These are phyloP conservation scores for Populus davidiana DNA, from an alignment of 345 rosid species.

Conservation along the genomic window DNA sequence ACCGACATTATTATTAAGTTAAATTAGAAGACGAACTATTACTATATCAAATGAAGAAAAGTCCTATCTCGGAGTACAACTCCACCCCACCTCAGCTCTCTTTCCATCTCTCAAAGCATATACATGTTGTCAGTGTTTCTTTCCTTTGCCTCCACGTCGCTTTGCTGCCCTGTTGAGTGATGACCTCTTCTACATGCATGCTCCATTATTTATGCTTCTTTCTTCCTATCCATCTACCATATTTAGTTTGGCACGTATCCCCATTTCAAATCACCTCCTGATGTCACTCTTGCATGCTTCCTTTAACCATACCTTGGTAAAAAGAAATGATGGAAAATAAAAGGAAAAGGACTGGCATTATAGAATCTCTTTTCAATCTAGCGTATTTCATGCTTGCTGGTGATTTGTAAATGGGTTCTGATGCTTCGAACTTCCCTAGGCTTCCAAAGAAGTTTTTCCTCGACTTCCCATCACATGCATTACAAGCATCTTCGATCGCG, in stretches of 20 bases:
- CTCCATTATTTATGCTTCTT: conserved; percentile 8
- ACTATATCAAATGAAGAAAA: no score
- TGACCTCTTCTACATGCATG: conserved; percentile 4
- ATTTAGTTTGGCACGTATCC: conserved; percentile 25
- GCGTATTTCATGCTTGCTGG: neutral
- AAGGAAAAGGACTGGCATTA: conserved; percentile 2
- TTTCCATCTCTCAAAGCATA: conserved; percentile 3
- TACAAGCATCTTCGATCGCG: neutral
- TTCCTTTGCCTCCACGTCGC: conserved; percentile 42
- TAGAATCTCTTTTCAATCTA: conserved; percentile 9
- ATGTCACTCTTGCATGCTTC: neutral
- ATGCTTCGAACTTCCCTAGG: conserved; percentile 23
- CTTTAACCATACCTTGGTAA: conserved; percentile 11
- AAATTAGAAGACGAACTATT: no score
- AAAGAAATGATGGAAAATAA: neutral
- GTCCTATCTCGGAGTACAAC: neutral
- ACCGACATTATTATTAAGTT: no score
- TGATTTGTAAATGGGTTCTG: conserved; percentile 25
- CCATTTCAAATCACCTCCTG: conserved; percentile 30
- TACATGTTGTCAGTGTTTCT: conserved; percentile 26
- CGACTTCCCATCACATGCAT: conserved; percentile 38
- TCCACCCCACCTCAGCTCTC: neutral
- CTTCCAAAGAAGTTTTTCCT: conserved; percentile 9
- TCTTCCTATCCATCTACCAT: neutral
- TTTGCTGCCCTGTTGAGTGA: conserved; percentile 2